Percentiles rank a stretch among this genome's conserved stretches.
Conservation (phyloP, 2,329 filamentous ascomycete genomes). For the Trichoderma sp. region DNA sequence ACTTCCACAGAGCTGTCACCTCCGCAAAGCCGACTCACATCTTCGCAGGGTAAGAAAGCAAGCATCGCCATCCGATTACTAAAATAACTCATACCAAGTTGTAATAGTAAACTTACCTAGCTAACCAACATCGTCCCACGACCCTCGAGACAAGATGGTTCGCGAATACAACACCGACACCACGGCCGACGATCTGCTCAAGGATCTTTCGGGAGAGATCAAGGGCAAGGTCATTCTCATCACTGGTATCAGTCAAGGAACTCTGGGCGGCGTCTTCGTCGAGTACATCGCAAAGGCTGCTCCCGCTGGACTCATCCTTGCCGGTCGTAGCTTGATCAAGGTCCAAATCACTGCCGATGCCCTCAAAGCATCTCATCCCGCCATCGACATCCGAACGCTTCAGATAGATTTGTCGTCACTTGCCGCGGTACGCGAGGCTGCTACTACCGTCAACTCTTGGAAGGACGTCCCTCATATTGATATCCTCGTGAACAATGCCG, state of each 20-base stretch:
- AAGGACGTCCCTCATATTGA: slow-evolving; percentile 30
- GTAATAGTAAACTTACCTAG: not conserved
- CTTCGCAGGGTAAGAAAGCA: not conserved
- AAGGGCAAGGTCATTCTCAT: slow-evolving; percentile 38
- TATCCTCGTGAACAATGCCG: slow-evolving; percentile 47
- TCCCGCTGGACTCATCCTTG: slow-evolving; percentile 46
- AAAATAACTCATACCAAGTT: not conserved
- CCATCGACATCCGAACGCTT: slow-evolving; percentile 33
- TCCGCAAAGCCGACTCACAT: too few relatives aligned
- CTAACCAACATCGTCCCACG: not conserved
- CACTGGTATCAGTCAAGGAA: slow-evolving; percentile 41
- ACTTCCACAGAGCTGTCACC: too few relatives aligned
- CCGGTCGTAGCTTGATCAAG: slow-evolving; percentile 43
- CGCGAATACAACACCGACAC: slow-evolving; percentile 17
- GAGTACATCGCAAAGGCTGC: slow-evolving; percentile 39
- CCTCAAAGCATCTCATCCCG: slow-evolving; percentile 34
- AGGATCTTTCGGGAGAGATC: slow-evolving; percentile 27
- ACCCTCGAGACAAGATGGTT: not conserved
- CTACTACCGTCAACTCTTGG: slow-evolving; percentile 32
- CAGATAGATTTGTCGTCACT: slow-evolving; percentile 40
- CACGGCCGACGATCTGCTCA: slow-evolving; percentile 25
- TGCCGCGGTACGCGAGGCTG: slow-evolving; percentile 37
- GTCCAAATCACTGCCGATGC: slow-evolving; percentile 37
- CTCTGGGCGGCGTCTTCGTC: slow-evolving; percentile 40
- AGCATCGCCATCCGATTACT: not conserved